Base-by-base conservation (phyloP, 1,139 yeast species). In the Blastobotrys apis region DNA sequence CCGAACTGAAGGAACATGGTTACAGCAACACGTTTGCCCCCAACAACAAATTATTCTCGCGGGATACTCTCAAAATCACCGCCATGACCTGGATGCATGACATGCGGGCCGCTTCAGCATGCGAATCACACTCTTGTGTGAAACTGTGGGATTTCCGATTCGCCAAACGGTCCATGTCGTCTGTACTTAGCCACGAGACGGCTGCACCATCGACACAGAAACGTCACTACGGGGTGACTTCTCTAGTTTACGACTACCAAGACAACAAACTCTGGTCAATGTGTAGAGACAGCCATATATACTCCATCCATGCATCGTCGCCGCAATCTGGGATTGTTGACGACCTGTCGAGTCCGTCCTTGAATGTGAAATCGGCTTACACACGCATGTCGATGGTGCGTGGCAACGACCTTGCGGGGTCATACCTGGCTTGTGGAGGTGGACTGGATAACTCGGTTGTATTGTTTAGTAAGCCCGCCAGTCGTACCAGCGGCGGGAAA, bases 181-280 rank as follows among this genome's bases (percentile, higher is more conserved):
- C 29, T 10, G 36, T 22, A n/a, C n/a, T 6, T 12, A 34, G 41
- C 5, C 23, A 21, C 2, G 45, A 42, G 22, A 41, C 45, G n/a
- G 16, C 45, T 8, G 32, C 39, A 13, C 43, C 49, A 3, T 33
- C 30, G 33, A 17, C 36, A 1, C 37, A 38, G 17, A 48, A 32
- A 13, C 39, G 52, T 12, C 13, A 43, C 22, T 43, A 45, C 41
- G 55, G 57, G 10, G 45, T 51, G 8, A 50, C 53, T 9, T 49
- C 57, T 8, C 31, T 59, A 2, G 53, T 48, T 3, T 47, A 49
- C 17, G 59, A 58, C 39, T 41, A 47, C 17, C 39, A 21, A 1
- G 45, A 49, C 12, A 47, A 52, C 27, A 53, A 51, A 33, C 33
- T 54, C 3, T 53, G 61, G 54, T 44, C 56, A 30, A 39, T 58